Evolutionary conservation across 192 early-diverging fungal species (phyloP), one percentile per base, ranked within the genome.

Genomic region (Backusella psychrophila): DNA sequence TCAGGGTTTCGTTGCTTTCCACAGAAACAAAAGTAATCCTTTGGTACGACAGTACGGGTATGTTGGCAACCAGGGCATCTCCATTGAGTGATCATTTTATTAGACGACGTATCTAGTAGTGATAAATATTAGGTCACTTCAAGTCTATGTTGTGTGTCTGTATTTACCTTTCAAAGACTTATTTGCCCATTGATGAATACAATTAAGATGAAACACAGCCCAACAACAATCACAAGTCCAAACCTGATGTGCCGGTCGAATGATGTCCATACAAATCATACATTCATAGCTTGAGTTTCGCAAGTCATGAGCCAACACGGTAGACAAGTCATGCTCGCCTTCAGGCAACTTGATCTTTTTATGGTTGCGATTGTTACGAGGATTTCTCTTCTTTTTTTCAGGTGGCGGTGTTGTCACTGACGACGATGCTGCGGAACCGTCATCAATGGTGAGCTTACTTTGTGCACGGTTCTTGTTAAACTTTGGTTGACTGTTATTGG

Each of bases 31-130:
- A 81, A 74, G 73, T 98, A 95, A 71, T 93, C 88, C 56, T 83
- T 74, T 1, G 96, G 96, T 39, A 92, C 83, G 15, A 85, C 89
- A 1, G 84, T 83, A 71, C 85, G 87, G 41, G 77, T 85, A 78
- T 92, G 84, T 80, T 96, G 95, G 82, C 96, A 99, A 11, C 97
- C 95, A 9, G 97, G 97, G 81, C 97, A 98, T 42, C 96, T 85
- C 96, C 96, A 97, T 44, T 63, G 29, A 15, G 77, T 79, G 42
- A 80, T 72, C 74, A 75, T 73, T 21, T 69, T 74, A 42, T 81
- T 71, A n/a, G 74, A 68, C 36, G 71, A 74, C 1, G 75, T 49
- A 71, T 84, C 86, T 87, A 38, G 33, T 33, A 33, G 33, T 71
- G 17, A 68, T n/a, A 66, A 29, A 33, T 33, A 0, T 33, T 33